These are phyloP conservation scores for Periconia sp. DNA, from an alignment of 2,329 filamentous ascomycete species.

Conservation along the genomic window DNA sequence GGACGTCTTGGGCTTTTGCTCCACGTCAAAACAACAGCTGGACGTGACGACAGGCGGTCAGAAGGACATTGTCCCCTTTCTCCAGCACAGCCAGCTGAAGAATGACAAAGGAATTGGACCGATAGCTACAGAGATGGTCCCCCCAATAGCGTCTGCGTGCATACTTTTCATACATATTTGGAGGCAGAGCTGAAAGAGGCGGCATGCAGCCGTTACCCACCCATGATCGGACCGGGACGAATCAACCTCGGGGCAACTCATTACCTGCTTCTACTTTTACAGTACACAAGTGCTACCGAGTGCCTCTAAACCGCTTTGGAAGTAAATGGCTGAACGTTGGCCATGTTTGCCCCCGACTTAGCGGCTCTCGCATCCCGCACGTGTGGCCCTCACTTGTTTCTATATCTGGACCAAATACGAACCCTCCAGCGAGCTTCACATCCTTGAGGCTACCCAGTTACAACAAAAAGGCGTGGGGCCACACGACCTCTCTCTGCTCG, in stretches of 20 bases:
- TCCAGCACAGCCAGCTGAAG: background rate
- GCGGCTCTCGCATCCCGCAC: slow-evolving; percentile 17
- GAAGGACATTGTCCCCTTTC: background rate
- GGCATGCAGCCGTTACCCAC: slow-evolving; percentile 5
- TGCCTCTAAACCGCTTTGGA: slow-evolving; percentile 11
- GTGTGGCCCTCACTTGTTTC: slow-evolving; percentile 21
- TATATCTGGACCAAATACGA: slow-evolving; percentile 31
- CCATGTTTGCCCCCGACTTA: slow-evolving; percentile 17
- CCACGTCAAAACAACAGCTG: background rate
- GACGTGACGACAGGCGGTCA: background rate
- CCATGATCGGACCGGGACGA: slow-evolving; percentile 12
- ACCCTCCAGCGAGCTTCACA: slow-evolving; percentile 10
- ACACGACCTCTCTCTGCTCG: slow-evolving; percentile 22
- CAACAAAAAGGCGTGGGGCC: slow-evolving; percentile 23
- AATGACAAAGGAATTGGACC: too few relatives aligned
- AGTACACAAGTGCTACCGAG: slow-evolving; percentile 15
- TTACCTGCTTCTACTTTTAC: background rate
- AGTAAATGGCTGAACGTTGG: slow-evolving; percentile 10
- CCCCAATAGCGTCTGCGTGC: too few relatives aligned
- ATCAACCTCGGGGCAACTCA: slow-evolving; percentile 4
- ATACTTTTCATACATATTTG: too few relatives aligned
- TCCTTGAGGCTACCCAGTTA: slow-evolving; percentile 32
- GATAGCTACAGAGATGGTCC: too few relatives aligned
- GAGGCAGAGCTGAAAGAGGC: slow-evolving; percentile 18
- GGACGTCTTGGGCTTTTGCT: background rate